These are phyloP conservation scores for Arthrinium puccinioides DNA, from an alignment of 2,329 filamentous ascomycete genomes.

Conservation along the genomic window DNA sequence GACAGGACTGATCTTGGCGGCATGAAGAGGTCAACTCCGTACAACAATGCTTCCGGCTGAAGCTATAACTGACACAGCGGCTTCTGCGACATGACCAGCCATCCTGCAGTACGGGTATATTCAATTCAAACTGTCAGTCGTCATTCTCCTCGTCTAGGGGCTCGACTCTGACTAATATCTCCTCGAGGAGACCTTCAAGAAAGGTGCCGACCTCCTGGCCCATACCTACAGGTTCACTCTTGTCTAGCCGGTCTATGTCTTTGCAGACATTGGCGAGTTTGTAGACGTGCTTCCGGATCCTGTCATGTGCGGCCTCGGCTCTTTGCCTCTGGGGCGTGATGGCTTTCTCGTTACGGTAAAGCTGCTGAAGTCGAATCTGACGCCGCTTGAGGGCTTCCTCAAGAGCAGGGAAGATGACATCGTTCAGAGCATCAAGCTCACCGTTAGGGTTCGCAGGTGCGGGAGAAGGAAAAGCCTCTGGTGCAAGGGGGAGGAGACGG, in stretches of 20 bases:
- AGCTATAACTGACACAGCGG: no score
- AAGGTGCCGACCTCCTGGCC: slow-evolving; percentile 84
- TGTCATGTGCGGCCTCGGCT: slow-evolving; percentile 68
- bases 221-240: slow-evolving; percentile 84
- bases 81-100: no score
- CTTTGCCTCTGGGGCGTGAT: slow-evolving; percentile 60
- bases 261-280: slow-evolving; percentile 79
- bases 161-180: slow-evolving; percentile 87
- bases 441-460: slow-evolving; percentile 52
- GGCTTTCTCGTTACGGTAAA: slow-evolving; percentile 35
- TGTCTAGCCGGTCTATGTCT: slow-evolving; percentile 86
- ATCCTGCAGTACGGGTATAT: no score
- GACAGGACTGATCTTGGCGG: no score
- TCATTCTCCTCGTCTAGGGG: slow-evolving; percentile 72
- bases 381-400: slow-evolving; percentile 85
- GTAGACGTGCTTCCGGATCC: slow-evolving; percentile 70
- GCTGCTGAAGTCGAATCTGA: slow-evolving; percentile 51
- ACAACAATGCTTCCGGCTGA: no score
- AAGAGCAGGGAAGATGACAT: slow-evolving; percentile 87
- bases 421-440: slow-evolving; percentile 78
- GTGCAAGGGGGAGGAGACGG: slow-evolving; percentile 20
- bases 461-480: slow-evolving; percentile 48
- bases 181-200: slow-evolving; percentile 85
- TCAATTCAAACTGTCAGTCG: not conserved
- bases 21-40: no score